phyloP scores from a whole-genome alignment of 2,329 filamentous ascomycete genomes.

The Thermoascus crustaceus region DNA sequence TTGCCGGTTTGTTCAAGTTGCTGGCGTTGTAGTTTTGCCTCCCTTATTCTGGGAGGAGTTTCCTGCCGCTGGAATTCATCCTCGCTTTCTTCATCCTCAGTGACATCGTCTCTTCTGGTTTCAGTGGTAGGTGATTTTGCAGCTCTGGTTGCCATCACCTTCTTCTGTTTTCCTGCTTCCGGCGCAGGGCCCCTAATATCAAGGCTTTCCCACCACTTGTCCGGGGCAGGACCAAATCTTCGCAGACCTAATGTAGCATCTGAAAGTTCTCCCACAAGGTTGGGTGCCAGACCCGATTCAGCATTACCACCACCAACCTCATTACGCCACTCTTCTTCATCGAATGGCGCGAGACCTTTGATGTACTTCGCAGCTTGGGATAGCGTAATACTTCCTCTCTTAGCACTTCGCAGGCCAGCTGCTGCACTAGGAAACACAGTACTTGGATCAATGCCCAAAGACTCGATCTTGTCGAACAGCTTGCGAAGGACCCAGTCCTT shows the following conservation, averaged over 20 bases:
- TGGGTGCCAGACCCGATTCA: constrained; percentile 3
- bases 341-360: constrained; percentile 47
- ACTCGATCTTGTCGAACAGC: constrained; percentile 51
- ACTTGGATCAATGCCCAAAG: constrained; percentile 47
- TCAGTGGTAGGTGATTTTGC: neutral
- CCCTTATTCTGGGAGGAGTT: constrained; percentile 24
- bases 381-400: constrained; percentile 38
- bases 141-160: neutral
- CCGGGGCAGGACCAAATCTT: constrained; percentile 12
- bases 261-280: constrained; percentile 18
- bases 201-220: constrained; percentile 29
- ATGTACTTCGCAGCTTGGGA: constrained; percentile 47
- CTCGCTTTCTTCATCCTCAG: constrained; percentile 18
- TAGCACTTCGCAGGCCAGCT: constrained; percentile 38
- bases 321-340: constrained; percentile 40
- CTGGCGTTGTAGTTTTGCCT: constrained; percentile 2
- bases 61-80: constrained; percentile 34
- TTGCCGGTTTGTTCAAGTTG: neutral
- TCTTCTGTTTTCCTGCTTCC: constrained; percentile 2
- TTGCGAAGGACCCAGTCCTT: constrained; percentile 54
- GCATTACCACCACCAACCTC: constrained; percentile 15
- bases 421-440: constrained; percentile 49
- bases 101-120: neutral
- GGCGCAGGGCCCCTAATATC: neutral
- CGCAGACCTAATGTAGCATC: constrained; percentile 9